Evolutionary conservation across 495 filamentous ascomycete genomes (phyloP).

Genomic region (Hyaloscypha finlandica): DNA sequence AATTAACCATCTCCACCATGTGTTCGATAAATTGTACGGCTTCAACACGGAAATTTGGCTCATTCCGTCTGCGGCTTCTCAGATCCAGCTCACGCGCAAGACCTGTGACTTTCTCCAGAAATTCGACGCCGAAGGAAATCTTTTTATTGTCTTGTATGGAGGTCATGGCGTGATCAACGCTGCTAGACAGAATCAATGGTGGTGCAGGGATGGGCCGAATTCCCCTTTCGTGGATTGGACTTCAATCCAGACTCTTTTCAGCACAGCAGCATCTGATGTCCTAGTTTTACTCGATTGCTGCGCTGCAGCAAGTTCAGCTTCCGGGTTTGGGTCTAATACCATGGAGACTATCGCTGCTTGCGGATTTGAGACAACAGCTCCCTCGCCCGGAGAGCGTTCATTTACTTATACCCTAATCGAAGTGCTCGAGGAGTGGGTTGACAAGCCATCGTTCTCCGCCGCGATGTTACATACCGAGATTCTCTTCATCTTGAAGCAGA

Average conservation of each 20-base stretch:
- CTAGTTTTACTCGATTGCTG: constrained; percentile 57
- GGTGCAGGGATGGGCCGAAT: constrained; percentile 39
- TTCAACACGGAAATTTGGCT: constrained; percentile 51
- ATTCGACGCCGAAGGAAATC: constrained; percentile 44
- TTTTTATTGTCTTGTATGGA: constrained; percentile 55
- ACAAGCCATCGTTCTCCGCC: constrained; percentile 44
- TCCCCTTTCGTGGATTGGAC: constrained; percentile 43
- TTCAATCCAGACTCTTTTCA: constrained; percentile 54
- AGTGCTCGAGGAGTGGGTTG: constrained; percentile 51
- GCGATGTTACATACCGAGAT: constrained; percentile 56
- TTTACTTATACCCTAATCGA: constrained; percentile 54
- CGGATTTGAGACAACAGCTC: constrained; percentile 53
- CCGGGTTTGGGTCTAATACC: constrained; percentile 41
- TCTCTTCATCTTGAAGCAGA: constrained; percentile 51
- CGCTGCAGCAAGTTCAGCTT: constrained; percentile 41
- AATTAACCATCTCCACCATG: constrained; percentile 50
- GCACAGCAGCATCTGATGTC: constrained; percentile 51
- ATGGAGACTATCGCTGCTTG: constrained; percentile 56
- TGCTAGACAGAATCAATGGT: constrained; percentile 19
- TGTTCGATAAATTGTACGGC: constrained; percentile 48
- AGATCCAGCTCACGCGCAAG: constrained; percentile 51
- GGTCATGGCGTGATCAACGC: constrained; percentile 44
- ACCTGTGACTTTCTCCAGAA: constrained; percentile 51
- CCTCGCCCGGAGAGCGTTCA: constrained; percentile 50
- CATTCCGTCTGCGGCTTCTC: constrained; percentile 52